These are phyloP conservation scores for Hansenula anomala DNA, from an alignment of 1,139 yeast genomes.

Conservation along the genomic window DNA sequence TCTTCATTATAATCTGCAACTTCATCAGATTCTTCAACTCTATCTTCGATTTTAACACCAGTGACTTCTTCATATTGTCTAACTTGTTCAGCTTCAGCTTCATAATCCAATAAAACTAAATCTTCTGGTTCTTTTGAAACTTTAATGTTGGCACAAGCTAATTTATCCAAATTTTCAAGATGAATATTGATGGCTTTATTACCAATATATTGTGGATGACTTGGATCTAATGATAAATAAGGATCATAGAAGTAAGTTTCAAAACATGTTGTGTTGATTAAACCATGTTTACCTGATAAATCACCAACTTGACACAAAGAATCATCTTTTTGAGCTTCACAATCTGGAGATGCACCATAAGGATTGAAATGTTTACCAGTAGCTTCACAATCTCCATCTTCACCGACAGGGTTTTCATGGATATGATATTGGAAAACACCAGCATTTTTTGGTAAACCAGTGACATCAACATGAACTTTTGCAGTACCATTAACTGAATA, in stretches of 20 bases:
- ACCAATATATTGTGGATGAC: conserved; percentile 43
- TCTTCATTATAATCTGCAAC: conserved; percentile 20
- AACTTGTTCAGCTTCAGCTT: conserved; percentile 22
- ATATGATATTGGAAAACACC: conserved; percentile 60
- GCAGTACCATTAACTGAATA: conserved; percentile 42
- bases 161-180: conserved; percentile 40
- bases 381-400: conserved; percentile 40
- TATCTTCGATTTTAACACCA: conserved; percentile 15
- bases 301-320: conserved; percentile 57
- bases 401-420: conserved; percentile 43
- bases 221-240: conserved; percentile 44
- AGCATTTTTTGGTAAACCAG: conserved; percentile 51
- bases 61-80: conserved; percentile 21
- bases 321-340: conserved; percentile 43
- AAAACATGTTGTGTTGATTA: conserved; percentile 50
- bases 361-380: conserved; percentile 54
- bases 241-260: conserved; percentile 50
- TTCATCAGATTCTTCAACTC: conserved; percentile 2
- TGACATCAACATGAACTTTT: conserved; percentile 55
- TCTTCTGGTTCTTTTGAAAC: conserved; percentile 24
- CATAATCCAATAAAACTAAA: conserved; percentile 18
- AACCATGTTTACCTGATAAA: conserved; percentile 60
- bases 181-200: conserved; percentile 52
- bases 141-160: conserved; percentile 55
- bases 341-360: conserved; percentile 39